Evolutionary conservation across 164 flowering plant species (phyloP), one percentile per base, ranked within the genome.

Genomic region (Vitis cinerea): DNA sequence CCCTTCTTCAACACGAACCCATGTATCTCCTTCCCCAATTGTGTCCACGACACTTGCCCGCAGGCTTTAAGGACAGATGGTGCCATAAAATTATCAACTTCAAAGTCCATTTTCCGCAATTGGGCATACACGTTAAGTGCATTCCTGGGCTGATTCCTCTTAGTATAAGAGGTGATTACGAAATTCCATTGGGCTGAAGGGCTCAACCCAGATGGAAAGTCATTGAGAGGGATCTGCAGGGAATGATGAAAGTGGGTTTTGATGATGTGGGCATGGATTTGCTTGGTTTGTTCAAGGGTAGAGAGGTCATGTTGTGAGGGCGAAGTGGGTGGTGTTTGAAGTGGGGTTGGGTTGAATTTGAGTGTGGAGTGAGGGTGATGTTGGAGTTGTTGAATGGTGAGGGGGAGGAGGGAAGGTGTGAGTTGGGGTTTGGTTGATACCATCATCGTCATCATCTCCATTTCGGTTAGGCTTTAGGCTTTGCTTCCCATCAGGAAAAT

Each of bases 21-120:
- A 62, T 87, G 91, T 6, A 82, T 61, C 76, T 87, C 92, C 71
- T 78, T 77, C 12, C 88, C 92, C 60, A 68, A 58, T 19, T 52
- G 67, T 53, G 64, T 52, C 71, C 44, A 66, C 23, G 75, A 74
- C 29, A 73, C 63, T 73, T 70, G 78, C 11, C 78, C 61, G 58
- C 88, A 85, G 9, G 87, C 88, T 76, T 87, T 87, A n/a, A 87
- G 74, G 59, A 83, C 59, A 1, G 91, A 81, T 2, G 91, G 88
- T 4, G 80, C 15, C 2, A 77, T 78, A 60, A 83, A 88, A 49
- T 59, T 80, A 65, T 88, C 90, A 4, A 86, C 72, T 47, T 70
- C 48, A 16, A 30, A 15, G 66, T 74, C 79, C 10, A 63, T 61
- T 50, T 59, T 63, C 3, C 93, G 74, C 87, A 86, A 73, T 47